Evolutionary conservation across 495 filamentous ascomycete species (phyloP), one percentile per base, ranked within the genome.

Genomic region (Penicillium ochrochloron): DNA sequence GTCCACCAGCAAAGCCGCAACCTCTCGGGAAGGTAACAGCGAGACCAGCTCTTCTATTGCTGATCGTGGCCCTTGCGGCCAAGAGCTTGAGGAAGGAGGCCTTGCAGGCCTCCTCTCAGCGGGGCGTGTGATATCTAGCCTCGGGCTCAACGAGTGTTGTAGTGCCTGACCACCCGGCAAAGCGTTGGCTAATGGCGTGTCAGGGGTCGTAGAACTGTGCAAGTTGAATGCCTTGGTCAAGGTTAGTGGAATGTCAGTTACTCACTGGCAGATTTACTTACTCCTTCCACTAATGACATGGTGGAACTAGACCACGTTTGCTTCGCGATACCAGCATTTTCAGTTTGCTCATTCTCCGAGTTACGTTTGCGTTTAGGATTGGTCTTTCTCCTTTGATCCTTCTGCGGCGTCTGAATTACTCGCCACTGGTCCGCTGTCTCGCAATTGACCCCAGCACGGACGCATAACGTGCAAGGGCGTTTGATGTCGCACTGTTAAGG

Each of bases 1-100:
- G 52, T 80, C 71, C 34, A 79, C 67, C 29, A 79, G 64, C n/a
- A 75, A 37, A 19, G 58, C 53, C 10, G 71, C 73, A 14, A 60
- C 68, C 46, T 75, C 64, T 14, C 57, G 64, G 0, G 59, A 42
- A 17, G 74, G 72, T 6, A 77, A 52, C 1, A 68, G 37, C 0
- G 66, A 35, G 19, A 60, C n/a, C 0, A 75, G 55, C 10, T 70
- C 72, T 19, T 27, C 27, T 6, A 23, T 46, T n/a, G 34, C 41
- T 8, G 65, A 60, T 19, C 54, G 55, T 34, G 58, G 50, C 15
- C 23, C 31, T 59, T 39, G 55, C 3, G 19, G 25, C 25, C 33
- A 51, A 9, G 39, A 15, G 56, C 42, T 63, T 60, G 55, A 33
- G 2, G 35, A 2, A 15, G 9, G 39, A 14, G 33, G 25, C 37